Base-by-base conservation (phyloP, 495 filamentous ascomycete genomes). In the Penicillium cataractarum region DNA sequence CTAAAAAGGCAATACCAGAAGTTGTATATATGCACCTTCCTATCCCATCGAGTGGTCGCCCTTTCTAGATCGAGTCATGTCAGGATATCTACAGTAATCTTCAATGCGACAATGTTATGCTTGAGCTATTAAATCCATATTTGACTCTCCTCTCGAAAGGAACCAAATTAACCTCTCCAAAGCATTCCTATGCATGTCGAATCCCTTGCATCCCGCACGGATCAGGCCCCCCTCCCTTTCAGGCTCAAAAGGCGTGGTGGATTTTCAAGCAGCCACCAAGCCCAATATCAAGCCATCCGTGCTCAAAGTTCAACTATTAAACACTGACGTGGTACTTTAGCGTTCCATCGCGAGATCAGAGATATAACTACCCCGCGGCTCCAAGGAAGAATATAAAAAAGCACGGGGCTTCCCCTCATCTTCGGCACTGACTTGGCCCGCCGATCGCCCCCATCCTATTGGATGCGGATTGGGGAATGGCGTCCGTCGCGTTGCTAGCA, bases 161-260 rank as follows among this genome's bases (percentile, higher is more conserved):
- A 19, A 19, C n/a, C 19, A 46, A 46, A 8, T 46, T 21, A 46
- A 22, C n/a, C n/a, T 19, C 17, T 21, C 19, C 42, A 19, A 46
- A 46, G 42, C 42, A 46, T 46, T 46, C 42, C 19, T 46, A 32
- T 60, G 49, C 50, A 67, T 65, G 39, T 33, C 49, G 26, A 61
- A 52, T 64, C 66, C 68, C 68, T 71, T 71, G 57, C 66, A 46
- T 46, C 60, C 57, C 51, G 52, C 55, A 60, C 62, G 58, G 55
- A 60, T 58, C 29, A 27, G 48, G 31, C 48, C 39, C 61, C 61
- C 21, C 31, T 29, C 24, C 40, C 55, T n/a, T 32, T 52, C 29
- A 31, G 15, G 17, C 26, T 52, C 24, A 15, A 31, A 52, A 31
- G 10, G 12, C 49, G 19, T 26, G n/a, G 29, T 7, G 26, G 49